Conservation (phyloP, 1,284 basidiomycete genomes). For the Bondarzewia mesenterica region DNA sequence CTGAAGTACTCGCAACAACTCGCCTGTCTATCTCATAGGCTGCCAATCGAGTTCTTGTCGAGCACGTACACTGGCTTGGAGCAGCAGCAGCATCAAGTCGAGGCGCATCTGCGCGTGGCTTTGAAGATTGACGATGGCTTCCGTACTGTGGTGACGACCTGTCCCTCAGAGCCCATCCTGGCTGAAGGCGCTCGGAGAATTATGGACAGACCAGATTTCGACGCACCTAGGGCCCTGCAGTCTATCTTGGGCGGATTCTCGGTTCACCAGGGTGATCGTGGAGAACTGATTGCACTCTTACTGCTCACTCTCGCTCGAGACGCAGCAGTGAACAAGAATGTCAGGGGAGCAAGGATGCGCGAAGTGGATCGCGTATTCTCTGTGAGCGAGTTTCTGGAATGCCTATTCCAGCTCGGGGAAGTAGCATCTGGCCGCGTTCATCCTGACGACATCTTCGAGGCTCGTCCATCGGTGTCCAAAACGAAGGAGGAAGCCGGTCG, state of each 20-base stretch:
- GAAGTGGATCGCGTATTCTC: too few species aligned
- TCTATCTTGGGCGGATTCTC: slow-evolving; percentile 4
- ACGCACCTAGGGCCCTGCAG: not conserved
- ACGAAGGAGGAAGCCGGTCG: not conserved
- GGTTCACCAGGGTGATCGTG: slow-evolving; percentile 9
- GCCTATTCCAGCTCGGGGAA: too few species aligned
- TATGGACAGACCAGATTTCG: slow-evolving; percentile 2
- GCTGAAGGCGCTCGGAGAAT: slow-evolving; percentile 14
- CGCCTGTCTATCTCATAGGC: slow-evolving; percentile 21
- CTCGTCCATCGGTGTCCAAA: not conserved
- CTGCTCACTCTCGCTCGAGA: slow-evolving; percentile 11
- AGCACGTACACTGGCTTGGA: slow-evolving; percentile 5
- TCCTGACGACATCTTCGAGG: not conserved
- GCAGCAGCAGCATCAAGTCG: slow-evolving; percentile 14
- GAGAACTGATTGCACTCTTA: slow-evolving; percentile 8
- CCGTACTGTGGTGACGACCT: slow-evolving; percentile 16
- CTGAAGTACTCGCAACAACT: slow-evolving; percentile 9
- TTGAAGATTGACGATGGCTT: slow-evolving; percentile 13
- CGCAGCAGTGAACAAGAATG: slow-evolving; percentile 14
- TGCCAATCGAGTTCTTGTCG: slow-evolving; percentile 21
- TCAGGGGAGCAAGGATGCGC: too few species aligned
- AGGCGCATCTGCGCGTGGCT: slow-evolving; percentile 21
- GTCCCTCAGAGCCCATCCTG: slow-evolving; percentile 18
- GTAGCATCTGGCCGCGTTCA: too few species aligned
- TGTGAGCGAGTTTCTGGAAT: too few species aligned